Percentiles rank a stretch among this genome's conserved stretches.
Evolutionary conservation across 2,329 filamentous ascomycete genomes (phyloP).

Genomic region (Fusarium sp.): DNA sequence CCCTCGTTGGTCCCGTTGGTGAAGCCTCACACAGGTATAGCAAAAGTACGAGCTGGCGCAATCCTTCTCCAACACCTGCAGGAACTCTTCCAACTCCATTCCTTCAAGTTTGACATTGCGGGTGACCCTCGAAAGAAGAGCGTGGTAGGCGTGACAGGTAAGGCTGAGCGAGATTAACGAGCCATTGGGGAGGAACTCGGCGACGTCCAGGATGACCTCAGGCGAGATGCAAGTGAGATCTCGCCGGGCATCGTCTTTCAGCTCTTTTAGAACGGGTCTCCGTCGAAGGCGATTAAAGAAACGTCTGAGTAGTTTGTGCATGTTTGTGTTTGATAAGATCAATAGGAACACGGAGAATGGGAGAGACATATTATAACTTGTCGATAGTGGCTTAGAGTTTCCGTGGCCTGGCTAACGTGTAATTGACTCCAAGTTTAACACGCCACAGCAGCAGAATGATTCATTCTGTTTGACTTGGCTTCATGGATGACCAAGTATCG

Average conservation of each 20-base stretch:
- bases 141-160: constrained; percentile 1
- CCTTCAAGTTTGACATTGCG: background rate
- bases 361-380: background rate
- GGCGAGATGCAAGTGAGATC: background rate
- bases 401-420: background rate
- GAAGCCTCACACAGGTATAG: constrained; percentile 1
- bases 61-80: constrained; percentile 8
- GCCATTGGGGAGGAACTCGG: background rate
- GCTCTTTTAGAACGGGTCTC: background rate
- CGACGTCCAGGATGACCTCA: constrained; percentile 9
- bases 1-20: background rate
- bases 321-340: background rate
- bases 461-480: background rate
- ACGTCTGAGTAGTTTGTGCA: background rate
- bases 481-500: background rate
- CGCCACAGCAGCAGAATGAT: background rate
- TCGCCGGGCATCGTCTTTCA: background rate
- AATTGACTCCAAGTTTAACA: background rate
- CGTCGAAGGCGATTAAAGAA: background rate
- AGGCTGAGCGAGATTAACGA: constrained; percentile 4
- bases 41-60: constrained; percentile 2
- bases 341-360: background rate
- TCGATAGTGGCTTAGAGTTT: background rate
- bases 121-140: background rate
- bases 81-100: background rate